phyloP scores from a whole-genome alignment of 306 rosid genomes.

The Prunus persica region DNA sequence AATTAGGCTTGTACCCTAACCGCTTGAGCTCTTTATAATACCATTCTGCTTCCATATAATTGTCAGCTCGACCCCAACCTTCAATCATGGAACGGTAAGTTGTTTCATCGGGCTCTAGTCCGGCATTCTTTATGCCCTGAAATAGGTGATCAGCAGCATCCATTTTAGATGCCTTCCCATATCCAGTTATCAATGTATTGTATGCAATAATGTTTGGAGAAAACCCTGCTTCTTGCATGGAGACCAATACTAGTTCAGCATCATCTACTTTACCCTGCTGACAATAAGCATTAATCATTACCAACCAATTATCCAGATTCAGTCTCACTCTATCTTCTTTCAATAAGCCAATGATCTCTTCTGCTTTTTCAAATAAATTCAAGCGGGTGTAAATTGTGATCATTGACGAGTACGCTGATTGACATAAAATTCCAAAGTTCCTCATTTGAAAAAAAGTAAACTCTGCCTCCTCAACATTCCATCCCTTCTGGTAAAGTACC shows the following conservation, averaged over 20 bases:
- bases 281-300: slow-evolving; percentile 59
- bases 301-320: slow-evolving; percentile 77
- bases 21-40: slow-evolving; percentile 55
- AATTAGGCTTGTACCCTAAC: slow-evolving; percentile 61
- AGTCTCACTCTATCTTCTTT: slow-evolving; percentile 39
- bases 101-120: slow-evolving; percentile 74
- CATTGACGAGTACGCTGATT: slow-evolving; percentile 73
- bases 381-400: slow-evolving; percentile 68
- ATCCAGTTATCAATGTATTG: slow-evolving; percentile 87
- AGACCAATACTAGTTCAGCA: slow-evolving; percentile 53
- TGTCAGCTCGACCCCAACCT: slow-evolving; percentile 89
- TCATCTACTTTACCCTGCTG: slow-evolving; percentile 79
- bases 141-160: slow-evolving; percentile 65
- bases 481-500: slow-evolving; percentile 69
- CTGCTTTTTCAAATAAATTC: slow-evolving; percentile 62
- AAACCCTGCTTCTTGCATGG: slow-evolving; percentile 63
- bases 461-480: slow-evolving; percentile 71
- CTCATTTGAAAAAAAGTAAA: slow-evolving; percentile 64
- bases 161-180: slow-evolving; percentile 79
- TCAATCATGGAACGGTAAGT: slow-evolving; percentile 92
- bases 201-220: slow-evolving; percentile 61
- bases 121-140: slow-evolving; percentile 36
- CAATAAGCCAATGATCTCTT: slow-evolving; percentile 51
- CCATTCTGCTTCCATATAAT: slow-evolving; percentile 50
- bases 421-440: slow-evolving; percentile 46